These are phyloP conservation scores for Pestalotiopsis fici DNA, from an alignment of 2,329 filamentous ascomycete genomes.

Conservation along the genomic window DNA sequence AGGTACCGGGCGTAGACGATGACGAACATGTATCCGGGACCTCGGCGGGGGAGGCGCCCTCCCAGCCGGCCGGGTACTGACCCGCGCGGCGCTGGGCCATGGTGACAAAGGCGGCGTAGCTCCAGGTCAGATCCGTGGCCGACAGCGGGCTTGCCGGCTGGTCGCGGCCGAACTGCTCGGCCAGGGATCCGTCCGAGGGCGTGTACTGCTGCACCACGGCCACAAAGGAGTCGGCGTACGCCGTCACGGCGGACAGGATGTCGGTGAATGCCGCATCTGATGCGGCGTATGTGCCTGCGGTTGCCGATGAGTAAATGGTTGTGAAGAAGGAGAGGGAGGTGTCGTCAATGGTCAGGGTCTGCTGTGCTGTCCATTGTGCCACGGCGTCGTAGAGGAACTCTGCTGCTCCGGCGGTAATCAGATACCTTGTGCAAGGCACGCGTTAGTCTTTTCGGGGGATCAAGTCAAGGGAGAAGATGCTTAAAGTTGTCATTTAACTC, in stretches of 20 bases:
- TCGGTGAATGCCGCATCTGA: conserved; percentile 37
- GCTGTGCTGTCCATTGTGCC: conserved; percentile 51
- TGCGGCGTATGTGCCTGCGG: conserved; percentile 46
- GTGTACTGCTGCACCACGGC: conserved; percentile 47
- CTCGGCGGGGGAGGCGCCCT: conserved; percentile 19
- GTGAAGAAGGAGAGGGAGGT: conserved; percentile 58
- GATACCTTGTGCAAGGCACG: conserved; percentile 30
- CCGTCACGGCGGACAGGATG: conserved; percentile 46
- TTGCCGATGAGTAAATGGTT: conserved; percentile 48
- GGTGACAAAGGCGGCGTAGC: conserved; percentile 63
- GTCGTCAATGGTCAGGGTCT: conserved; percentile 47
- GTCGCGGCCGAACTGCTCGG: conserved; percentile 51
- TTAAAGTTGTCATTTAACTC: background rate
- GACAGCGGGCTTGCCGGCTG: conserved; percentile 37
- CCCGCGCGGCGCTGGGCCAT: conserved; percentile 39
- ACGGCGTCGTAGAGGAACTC: conserved; percentile 60
- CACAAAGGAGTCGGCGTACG: conserved; percentile 58
- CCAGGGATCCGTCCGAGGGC: conserved; percentile 44
- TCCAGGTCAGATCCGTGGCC: conserved; percentile 66
- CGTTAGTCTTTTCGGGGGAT: background rate
- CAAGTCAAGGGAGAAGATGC: background rate
- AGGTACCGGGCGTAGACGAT: conserved; percentile 25
- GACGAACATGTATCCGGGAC: conserved; percentile 27
- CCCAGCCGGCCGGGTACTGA: conserved; percentile 30
- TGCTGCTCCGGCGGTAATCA: conserved; percentile 56